phyloP scores from a whole-genome alignment of 441 rosid species.

The Gossypium aridum region DNA sequence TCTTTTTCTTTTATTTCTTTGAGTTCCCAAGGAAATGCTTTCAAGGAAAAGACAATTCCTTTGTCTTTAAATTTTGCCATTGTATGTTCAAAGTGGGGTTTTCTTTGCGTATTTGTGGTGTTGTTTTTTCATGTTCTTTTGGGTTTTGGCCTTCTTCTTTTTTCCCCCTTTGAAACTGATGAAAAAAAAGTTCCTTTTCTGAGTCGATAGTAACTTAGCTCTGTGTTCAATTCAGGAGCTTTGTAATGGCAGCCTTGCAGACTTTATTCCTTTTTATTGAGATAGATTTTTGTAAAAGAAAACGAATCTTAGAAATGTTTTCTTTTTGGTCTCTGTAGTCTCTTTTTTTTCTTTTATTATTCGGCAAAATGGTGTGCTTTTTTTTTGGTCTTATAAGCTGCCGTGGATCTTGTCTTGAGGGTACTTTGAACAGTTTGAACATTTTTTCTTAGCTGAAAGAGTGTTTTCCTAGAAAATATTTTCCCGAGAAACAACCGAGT shows the following conservation, averaged over 20 bases:
- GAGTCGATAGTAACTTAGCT: background rate
- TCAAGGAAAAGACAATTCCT: background rate
- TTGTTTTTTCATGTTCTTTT: background rate
- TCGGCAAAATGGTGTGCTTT: background rate
- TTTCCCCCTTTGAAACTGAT: background rate
- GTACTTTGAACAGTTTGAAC: background rate
- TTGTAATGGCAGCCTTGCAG: conserved; percentile 20
- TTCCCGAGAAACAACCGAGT: conserved; percentile 27
- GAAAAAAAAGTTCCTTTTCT: conserved; percentile 5
- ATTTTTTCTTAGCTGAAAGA: background rate
- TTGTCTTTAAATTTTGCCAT: background rate
- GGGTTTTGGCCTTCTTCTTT: conserved; percentile 26
- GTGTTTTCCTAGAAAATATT: conserved; percentile 13
- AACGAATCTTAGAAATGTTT: conserved; percentile 27
- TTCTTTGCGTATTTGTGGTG: background rate
- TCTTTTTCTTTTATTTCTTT: background rate
- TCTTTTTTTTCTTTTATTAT: background rate
- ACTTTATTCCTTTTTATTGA: background rate
- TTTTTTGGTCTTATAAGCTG: conserved; percentile 2
- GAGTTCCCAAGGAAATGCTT: conserved; percentile 3
- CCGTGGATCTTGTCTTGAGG: conserved; percentile 19
- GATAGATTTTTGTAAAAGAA: background rate
- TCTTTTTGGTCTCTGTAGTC: background rate
- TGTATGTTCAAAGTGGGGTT: background rate
- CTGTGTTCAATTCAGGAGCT: conserved; percentile 27